phyloP scores from a whole-genome alignment of 257 asterid species.

The Solanum verrucosum region DNA sequence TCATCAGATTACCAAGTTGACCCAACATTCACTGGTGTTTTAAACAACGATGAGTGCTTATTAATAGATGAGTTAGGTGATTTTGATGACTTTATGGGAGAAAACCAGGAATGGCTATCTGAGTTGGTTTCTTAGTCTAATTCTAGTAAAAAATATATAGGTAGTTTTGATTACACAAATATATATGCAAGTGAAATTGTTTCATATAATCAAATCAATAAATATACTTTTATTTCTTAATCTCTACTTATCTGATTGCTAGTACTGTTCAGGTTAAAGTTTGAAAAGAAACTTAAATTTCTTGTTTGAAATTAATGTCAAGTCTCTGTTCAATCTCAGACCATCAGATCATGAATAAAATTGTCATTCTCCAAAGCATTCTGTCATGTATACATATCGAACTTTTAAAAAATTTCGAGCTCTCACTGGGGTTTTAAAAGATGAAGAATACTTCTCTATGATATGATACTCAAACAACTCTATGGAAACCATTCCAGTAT shows the following conservation, averaged over 20 bases:
- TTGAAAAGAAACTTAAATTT: no score
- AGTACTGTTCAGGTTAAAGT: not conserved
- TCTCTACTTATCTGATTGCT: not conserved
- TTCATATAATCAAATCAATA: not conserved
- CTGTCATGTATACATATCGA: not conserved
- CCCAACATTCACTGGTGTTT: not conserved
- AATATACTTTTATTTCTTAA: not conserved
- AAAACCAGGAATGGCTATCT: not conserved
- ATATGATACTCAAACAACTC: not conserved
- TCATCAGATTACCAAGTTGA: not conserved
- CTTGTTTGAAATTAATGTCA: no score
- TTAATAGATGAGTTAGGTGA: not conserved
- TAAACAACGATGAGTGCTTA: not conserved
- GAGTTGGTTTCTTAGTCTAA: not conserved
- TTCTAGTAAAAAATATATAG: not conserved
- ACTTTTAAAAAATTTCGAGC: not conserved
- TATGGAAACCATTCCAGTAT: not conserved
- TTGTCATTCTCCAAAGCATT: not conserved
- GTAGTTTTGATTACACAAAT: not conserved
- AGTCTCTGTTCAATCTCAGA: no score
- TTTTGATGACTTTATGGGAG: not conserved
- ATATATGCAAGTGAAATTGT: not conserved
- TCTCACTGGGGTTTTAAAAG: not conserved
- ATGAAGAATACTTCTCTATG: not conserved
- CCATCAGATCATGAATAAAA: not conserved